Percentiles rank a stretch among this genome's conserved stretches.
phyloP scores from a whole-genome alignment of 805 yeast genomes.

The Isabelozyma pseudorhagii region DNA sequence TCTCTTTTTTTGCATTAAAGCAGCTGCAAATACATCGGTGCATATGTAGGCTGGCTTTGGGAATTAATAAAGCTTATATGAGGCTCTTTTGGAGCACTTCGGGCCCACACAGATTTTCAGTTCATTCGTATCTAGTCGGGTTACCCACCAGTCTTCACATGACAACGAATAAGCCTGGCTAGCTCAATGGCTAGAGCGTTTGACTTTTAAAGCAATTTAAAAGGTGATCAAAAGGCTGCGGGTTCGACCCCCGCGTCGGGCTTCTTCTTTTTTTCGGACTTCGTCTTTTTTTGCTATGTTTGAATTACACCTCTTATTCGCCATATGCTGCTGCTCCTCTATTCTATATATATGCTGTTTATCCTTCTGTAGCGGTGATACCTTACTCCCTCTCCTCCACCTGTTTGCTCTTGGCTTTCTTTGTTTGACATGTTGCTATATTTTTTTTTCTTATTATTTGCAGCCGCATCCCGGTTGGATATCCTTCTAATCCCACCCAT shows the following conservation, averaged over 20 bases:
- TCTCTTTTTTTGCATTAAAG: no score
- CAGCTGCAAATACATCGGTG: no score
- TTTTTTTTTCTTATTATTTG: not conserved
- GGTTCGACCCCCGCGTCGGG: conserved; percentile 8
- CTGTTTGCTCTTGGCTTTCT: not conserved
- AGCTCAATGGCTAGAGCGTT: conserved; percentile 8
- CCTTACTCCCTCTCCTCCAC: no score
- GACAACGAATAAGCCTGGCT: conserved; percentile 3
- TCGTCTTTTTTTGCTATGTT: not conserved
- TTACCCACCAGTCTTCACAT: not conserved
- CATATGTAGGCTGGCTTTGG: no score
- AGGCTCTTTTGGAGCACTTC: no score
- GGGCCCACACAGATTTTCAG: no score
- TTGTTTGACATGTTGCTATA: not conserved
- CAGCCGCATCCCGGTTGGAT: not conserved
- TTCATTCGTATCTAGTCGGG: no score
- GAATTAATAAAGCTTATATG: no score
- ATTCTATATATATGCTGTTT: not conserved
- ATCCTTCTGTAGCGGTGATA: no score
- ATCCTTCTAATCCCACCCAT: not conserved
- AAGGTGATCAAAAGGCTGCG: conserved; percentile 6
- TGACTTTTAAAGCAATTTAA: conserved; percentile 4
- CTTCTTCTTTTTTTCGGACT: not conserved
- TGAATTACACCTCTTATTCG: not conserved
- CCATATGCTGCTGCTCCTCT: not conserved